Evolutionary conservation across 1,139 yeast species (phyloP), one percentile per base, ranked within the genome.

Genomic region (Scheffersomyces illinoinensis): DNA sequence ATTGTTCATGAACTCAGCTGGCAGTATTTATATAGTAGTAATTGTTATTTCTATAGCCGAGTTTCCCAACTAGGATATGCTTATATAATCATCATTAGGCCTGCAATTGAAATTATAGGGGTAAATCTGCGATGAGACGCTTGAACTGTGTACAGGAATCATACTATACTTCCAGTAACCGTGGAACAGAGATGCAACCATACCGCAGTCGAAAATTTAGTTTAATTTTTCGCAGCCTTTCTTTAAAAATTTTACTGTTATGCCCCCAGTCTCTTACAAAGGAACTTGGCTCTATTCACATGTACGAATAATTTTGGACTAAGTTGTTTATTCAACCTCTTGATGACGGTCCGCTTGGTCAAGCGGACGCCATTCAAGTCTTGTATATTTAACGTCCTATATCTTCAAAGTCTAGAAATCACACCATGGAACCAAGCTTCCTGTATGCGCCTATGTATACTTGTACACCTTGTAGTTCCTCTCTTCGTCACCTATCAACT

Each of bases 401-500:
- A 10, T 10, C n/a, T 49, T 49, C 19, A 20, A 23, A 23, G n/a
- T 49, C 21, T 19, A 47, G 19, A 19, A 19, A 19, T 19, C 50
- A 47, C 14, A 10, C 50, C 21, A 14, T 47, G 12, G 10, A 47
- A 24, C 4, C 21, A 3, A 4, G 8, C 5, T 26, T 26, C 6
- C 33, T 24, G 6, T 23, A 12, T 14, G 14, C 14, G 3, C n/a
- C 57, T 56, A n/a, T 51, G 39, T 33, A 58, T 23, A 58, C 52
- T 51, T 21, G 56, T 54, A 57, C 57, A 74, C 53, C 43, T 69
- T 64, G 57, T 71, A 76, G 50, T 62, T 61, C 50, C 79, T 61
- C 8, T 66, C 57, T n/a, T 71, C 70, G 58, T 76, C 81, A 2
- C 83, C 83, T 2, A 61, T 57, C 49, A 80, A 68, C 58, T 73